A percentile compares a stretch with the other conserved stretches of the same genome.
These are phyloP conservation scores for Trichoderma citrinoviride DNA, from an alignment of 2,329 filamentous ascomycete species.

Conservation along the genomic window DNA sequence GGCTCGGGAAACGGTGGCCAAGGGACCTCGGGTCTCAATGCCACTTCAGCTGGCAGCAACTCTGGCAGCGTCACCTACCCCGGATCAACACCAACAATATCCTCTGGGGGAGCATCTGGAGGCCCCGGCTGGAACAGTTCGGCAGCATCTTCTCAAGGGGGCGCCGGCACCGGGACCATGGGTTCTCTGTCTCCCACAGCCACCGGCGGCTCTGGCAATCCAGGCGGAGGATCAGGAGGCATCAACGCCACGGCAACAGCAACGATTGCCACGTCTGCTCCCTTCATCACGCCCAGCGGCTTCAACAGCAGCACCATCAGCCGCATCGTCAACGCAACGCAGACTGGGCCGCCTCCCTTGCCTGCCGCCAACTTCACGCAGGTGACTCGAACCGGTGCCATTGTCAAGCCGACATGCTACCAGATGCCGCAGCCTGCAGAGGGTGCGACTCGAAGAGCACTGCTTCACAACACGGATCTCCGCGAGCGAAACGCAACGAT, in stretches of 20 bases:
- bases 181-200: background rate
- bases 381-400: slow-evolving; percentile 32
- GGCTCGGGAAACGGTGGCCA: background rate
- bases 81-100: background rate
- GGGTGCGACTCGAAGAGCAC: slow-evolving; percentile 28
- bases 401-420: slow-evolving; percentile 34
- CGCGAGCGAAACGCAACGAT: slow-evolving; percentile 34
- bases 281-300: slow-evolving; percentile 19
- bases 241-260: slow-evolving; percentile 1
- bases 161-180: background rate
- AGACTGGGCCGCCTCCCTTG: slow-evolving; percentile 21
- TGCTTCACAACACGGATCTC: slow-evolving; percentile 34
- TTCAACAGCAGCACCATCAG: slow-evolving; percentile 17
- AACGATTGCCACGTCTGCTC: background rate
- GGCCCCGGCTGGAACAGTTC: slow-evolving; percentile 17
- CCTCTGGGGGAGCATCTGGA: background rate
- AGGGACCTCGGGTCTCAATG: background rate
- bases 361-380: slow-evolving; percentile 36
- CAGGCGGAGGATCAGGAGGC: background rate
- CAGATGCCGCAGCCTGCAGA: slow-evolving; percentile 29
- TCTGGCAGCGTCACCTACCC: background rate
- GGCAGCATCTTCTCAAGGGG: background rate
- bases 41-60: background rate
- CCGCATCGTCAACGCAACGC: slow-evolving; percentile 15
- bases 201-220: background rate